Conservation (phyloP, 2,329 filamentous ascomycete genomes). For the Exophiala mesophila region DNA sequence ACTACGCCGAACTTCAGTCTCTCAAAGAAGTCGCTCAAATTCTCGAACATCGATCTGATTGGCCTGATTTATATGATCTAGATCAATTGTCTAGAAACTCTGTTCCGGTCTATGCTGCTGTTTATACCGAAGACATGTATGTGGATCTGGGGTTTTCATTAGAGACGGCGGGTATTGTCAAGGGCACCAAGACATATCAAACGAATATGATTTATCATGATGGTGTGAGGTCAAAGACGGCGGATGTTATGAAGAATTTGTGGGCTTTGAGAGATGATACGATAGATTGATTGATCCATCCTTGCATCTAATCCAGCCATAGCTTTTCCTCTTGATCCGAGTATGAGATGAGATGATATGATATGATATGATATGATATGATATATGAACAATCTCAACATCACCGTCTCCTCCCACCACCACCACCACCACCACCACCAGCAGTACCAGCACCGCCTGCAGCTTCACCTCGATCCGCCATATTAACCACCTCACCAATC, state of each 20-base stretch:
- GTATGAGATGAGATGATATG: no score
- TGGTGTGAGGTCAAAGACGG: constrained; percentile 65
- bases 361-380: no score
- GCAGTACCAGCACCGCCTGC: constrained; percentile 44
- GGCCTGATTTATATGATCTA: constrained; percentile 72
- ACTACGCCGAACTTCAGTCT: constrained; percentile 68
- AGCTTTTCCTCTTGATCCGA: no score
- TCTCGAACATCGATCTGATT: constrained; percentile 63
- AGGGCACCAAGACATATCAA: constrained; percentile 71
- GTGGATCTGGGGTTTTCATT: constrained; percentile 72
- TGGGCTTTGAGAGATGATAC: constrained; percentile 71
- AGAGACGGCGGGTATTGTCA: constrained; percentile 69
- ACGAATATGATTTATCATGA: constrained; percentile 88
- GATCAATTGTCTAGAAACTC: constrained; percentile 68
- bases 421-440: no score
- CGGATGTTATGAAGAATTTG: constrained; percentile 70
- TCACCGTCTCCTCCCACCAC: no score
- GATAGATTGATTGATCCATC: constrained; percentile 51
- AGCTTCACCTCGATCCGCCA: constrained; percentile 64
- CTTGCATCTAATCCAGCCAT: no score
- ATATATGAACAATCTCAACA: no score
- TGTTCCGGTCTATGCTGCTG: constrained; percentile 81
- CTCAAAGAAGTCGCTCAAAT: constrained; percentile 65
- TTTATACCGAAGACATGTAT: constrained; percentile 86
- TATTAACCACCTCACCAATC: constrained; percentile 87